Base-by-base conservation (phyloP, 2,329 filamentous ascomycete species). In the Pseudogymnoascus pannorum region DNA sequence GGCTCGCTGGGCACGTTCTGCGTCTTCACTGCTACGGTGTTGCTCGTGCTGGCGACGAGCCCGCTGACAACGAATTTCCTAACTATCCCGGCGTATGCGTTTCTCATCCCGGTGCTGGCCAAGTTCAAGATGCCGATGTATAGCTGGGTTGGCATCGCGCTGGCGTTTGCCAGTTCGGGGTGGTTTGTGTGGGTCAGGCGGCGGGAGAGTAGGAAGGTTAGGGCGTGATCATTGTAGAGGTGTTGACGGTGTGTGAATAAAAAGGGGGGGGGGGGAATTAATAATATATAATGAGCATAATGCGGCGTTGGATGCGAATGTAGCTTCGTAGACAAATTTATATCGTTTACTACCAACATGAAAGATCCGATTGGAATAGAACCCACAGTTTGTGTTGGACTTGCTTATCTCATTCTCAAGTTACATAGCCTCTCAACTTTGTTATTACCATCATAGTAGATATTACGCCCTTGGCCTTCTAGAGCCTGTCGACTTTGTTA, bases 41-140 rank as follows among this genome's bases (percentile, higher is more conserved):
- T 81, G 14, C 70, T 82, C 35, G 75, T 79, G 16, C 76, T 79
- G 63, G 75, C 78, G 1, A 82, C 79, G 3, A 78, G 75, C 63
- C 80, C 80, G 2, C 64, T 83, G 3, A 78, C 77, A 0, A 75
- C 77, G 1, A 77, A 76, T 1, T 81, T 81, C 61, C 69, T 81
- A n/a, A 74, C 75, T 14, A 72, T 81, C 5, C 79, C 80, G 0
- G 70, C 78, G 60, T 75, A 75, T 16, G 79, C 78, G 0, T 77
- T 81, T 26, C 75, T 81, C 60, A 67, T 81, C 0, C 75, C 76
- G 1, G 72, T 81, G 14, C 71, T 82, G 65, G 75, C 75, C 33
- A 69, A 75, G 14, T 77, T 78, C 61, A 78, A 76, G 63, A 74
- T 81, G 72, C 78, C 78, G 0, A 74, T 75, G 9, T 78, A 78